Evolutionary conservation across 164 flowering plant species (phyloP).

Genomic region (Aristolochia californica): DNA sequence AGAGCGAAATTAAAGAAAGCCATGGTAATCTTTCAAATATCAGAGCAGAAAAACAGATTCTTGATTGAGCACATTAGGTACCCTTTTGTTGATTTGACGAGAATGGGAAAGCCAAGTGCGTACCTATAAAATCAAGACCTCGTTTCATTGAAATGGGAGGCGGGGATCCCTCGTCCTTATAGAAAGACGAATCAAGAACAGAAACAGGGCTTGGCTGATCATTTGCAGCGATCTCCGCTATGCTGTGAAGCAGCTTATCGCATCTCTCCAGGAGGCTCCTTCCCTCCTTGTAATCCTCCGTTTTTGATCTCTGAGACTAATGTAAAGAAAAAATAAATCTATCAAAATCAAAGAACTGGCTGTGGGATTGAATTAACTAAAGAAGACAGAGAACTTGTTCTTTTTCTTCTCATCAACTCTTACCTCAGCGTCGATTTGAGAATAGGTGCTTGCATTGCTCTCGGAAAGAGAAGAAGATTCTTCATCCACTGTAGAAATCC

Average conservation of each 20-base stretch:
- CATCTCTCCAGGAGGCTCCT: slow-evolving; percentile 67
- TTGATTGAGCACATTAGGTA: background rate
- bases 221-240: slow-evolving; percentile 64
- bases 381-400: background rate
- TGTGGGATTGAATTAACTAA: too few relatives aligned
- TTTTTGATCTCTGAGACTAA: slow-evolving; percentile 32
- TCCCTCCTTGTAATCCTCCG: slow-evolving; percentile 55
- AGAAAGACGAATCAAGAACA: slow-evolving; percentile 75
- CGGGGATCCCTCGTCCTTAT: slow-evolving; percentile 70
- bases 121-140: slow-evolving; percentile 58
- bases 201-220: slow-evolving; percentile 94
- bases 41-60: background rate
- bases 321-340: background rate
- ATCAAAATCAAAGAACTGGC: too few relatives aligned
- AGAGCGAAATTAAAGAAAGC: background rate
- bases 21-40: background rate
- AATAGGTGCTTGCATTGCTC: slow-evolving; percentile 44
- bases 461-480: slow-evolving; percentile 40
- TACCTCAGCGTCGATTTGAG: slow-evolving; percentile 63
- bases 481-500: slow-evolving; percentile 23
- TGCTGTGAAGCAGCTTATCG: slow-evolving; percentile 78
- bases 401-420: background rate
- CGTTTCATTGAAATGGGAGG: slow-evolving; percentile 61
- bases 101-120: background rate
- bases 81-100: too few relatives aligned